A percentile compares a stretch with the other conserved stretches of the same genome.
These are phyloP conservation scores for Panicum miliaceum DNA, from an alignment of 176 grass and related monocot species.

Conservation along the genomic window DNA sequence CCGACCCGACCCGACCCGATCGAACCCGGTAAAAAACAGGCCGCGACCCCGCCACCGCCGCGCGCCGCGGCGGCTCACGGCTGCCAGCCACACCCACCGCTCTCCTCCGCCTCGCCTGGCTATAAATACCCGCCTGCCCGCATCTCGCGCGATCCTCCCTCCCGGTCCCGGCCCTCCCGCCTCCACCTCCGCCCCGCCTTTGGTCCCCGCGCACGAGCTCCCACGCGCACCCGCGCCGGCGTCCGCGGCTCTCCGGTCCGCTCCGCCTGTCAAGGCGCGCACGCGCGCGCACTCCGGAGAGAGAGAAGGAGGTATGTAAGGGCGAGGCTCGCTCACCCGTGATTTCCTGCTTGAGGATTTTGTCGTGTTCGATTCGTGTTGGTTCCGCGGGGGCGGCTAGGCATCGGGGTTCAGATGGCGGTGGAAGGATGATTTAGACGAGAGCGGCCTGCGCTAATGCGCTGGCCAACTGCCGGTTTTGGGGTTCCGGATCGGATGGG, in stretches of 20 bases:
- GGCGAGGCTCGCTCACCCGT: background rate
- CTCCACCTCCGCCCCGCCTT: background rate
- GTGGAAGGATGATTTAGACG: background rate
- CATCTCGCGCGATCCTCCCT: background rate
- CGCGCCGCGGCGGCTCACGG: constrained; percentile 13
- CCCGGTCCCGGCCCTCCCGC: background rate
- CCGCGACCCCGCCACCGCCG: constrained; percentile 3
- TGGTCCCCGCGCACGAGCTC: background rate
- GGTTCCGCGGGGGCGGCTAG: background rate
- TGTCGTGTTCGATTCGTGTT: background rate
- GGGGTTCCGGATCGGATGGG: background rate
- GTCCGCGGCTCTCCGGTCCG: background rate
- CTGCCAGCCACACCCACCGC: background rate
- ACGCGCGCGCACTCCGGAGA: background rate
- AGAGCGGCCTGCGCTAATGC: background rate
- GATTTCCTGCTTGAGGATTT: background rate
- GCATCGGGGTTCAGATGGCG: background rate
- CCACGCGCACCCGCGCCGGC: background rate
- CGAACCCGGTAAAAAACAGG: background rate
- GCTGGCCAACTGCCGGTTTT: background rate
- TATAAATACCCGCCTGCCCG: constrained; percentile 21
- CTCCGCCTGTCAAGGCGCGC: background rate
- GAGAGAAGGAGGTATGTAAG: constrained; percentile 8
- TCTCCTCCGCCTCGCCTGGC: no score
- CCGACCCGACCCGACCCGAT: background rate